Evolutionary conservation across 2,329 filamentous ascomycete species (phyloP).

Genomic region (Colletotrichum siamense): DNA sequence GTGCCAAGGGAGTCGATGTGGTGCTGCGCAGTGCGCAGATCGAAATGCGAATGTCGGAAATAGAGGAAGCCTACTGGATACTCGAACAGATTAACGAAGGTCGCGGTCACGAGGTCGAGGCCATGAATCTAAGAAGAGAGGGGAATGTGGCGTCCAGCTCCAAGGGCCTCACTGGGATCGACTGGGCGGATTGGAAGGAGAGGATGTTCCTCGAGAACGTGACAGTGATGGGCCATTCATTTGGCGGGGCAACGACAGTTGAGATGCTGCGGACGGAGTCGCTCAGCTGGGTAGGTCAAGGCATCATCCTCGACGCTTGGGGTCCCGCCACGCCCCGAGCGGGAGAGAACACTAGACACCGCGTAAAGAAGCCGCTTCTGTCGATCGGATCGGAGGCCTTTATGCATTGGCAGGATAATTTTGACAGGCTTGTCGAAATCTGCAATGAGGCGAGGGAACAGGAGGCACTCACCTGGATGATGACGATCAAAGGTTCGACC

Average conservation of each 20-base stretch:
- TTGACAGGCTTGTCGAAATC: constrained; percentile 60
- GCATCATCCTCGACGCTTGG: constrained; percentile 72
- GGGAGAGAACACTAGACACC: constrained; percentile 48
- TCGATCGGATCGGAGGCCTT: constrained; percentile 73
- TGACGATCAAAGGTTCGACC: constrained; percentile 63
- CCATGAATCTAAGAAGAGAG: constrained; percentile 59
- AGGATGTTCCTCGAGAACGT: constrained; percentile 60
- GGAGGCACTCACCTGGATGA: constrained; percentile 53
- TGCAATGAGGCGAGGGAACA: constrained; percentile 59
- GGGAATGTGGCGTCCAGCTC: constrained; percentile 66
- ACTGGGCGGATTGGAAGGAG: constrained; percentile 62
- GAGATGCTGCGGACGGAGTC: constrained; percentile 62
- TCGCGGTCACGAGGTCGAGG: constrained; percentile 53
- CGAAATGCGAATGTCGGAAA: constrained; percentile 66
- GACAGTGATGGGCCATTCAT: constrained; percentile 70
- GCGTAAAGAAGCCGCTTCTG: constrained; percentile 59
- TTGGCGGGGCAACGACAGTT: constrained; percentile 68
- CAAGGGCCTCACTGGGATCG: constrained; percentile 58
- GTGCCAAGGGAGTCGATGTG: constrained; percentile 63
- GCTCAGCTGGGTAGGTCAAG: constrained; percentile 63
- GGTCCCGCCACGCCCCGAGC: constrained; percentile 52
- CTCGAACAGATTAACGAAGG: constrained; percentile 61
- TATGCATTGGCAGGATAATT: constrained; percentile 73
- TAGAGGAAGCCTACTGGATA: constrained; percentile 66
- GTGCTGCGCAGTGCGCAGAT: constrained; percentile 67